Conservation (phyloP, 164 flowering plant species). For the Vitis vinifera region ASM3070453v1 NC_081823.1:26594001-26594500, state of each 20-base stretch:
- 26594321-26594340: constrained; percentile 99
- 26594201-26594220: constrained; percentile 16
- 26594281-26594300: constrained; percentile 52
- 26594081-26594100: constrained; percentile 7
- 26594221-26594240: no score
- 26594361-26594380: constrained; percentile 90
- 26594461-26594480: constrained; percentile 57
- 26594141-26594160: constrained; percentile 74
- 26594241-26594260: no score
- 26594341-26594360: constrained; percentile 91
- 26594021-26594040: background rate
- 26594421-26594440: constrained; percentile 36
- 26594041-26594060: constrained; percentile 5
- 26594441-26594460: constrained; percentile 49
- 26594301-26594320: constrained; percentile 85
- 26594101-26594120: constrained; percentile 22
- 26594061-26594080: background rate
- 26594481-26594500: constrained; percentile 79
- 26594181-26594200: constrained; percentile 95
- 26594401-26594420: constrained; percentile 36
- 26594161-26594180: constrained; percentile 99
- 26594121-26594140: constrained; percentile 49
- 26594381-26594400: constrained; percentile 55
- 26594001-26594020: background rate
- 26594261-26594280: background rate